Evolutionary conservation across 1,139 yeast species (phyloP).

Genomic region (Pichia sp.): DNA sequence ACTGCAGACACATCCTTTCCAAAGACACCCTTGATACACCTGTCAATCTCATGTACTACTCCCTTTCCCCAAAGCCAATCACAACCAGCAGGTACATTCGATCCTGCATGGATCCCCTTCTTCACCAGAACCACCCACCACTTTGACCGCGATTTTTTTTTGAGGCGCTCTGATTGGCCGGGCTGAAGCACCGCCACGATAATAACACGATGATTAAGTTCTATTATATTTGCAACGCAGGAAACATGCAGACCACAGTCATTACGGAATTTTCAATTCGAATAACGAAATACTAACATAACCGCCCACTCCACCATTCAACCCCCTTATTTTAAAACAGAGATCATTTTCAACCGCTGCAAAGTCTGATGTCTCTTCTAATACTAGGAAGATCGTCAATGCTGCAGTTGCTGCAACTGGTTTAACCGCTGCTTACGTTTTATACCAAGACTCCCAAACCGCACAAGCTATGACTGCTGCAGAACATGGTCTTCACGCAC

Average conservation of each 20-base stretch:
- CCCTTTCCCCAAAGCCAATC: no score
- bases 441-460: constrained; percentile 72
- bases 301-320: no score
- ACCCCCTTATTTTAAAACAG: constrained; percentile 14
- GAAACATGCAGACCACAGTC: no score
- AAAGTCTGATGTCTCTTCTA: constrained; percentile 32
- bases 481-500: constrained; percentile 97
- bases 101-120: neutral
- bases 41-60: no score
- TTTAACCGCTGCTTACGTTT: constrained; percentile 62
- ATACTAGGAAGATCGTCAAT: constrained; percentile 49
- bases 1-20: neutral
- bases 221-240: no score
- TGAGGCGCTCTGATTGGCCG: constrained; percentile 21
- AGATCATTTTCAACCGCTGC: constrained; percentile 27
- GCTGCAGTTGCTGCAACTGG: constrained; percentile 66
- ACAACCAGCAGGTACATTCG: neutral
- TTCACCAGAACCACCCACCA: neutral
- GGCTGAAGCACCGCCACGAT: no score
- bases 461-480: constrained; percentile 98
- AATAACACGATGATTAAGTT: no score
- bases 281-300: no score
- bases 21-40: neutral
- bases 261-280: no score
- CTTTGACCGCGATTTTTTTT: constrained; percentile 17